Evolutionary conservation across 768 basidiomycete species (phyloP), one percentile per base, ranked within the genome.

Genomic region (Termitomyces sp.): DNA sequence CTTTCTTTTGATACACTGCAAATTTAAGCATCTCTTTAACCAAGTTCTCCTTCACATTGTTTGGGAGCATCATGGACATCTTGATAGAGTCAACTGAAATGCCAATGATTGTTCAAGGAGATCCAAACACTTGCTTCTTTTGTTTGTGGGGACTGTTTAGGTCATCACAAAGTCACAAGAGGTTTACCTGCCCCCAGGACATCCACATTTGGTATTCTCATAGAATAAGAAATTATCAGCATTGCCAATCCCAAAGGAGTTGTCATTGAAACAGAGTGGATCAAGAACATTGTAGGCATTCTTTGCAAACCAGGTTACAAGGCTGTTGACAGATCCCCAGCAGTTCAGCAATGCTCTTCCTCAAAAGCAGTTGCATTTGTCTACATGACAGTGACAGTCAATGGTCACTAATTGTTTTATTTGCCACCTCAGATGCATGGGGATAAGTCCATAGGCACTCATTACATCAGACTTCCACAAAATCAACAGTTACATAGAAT

Each of bases 91-190:
- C 70, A 17, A 78, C 72, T 0, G 67, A 39, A 49, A 75, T 74
- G 12, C 78, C 75, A 79, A n/a, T 72, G 54, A 78, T 69, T 2
- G 63, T 63, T 3, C 79, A 65, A 0, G 34, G 5, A 0, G 47
- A 7, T 0, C 73, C 76, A 19, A n/a, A 71, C 0, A 74, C 21
- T 55, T 80, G 79, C 57, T 80, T 80, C 1, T 47, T 32, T 14
- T 67, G 57, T 19, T 74, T 67, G 58, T 79, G 76, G 0, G 74
- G 76, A 16, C 76, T 63, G 0, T 72, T 67, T n/a, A 79, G 60
- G 1, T 65, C 43, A 59, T 79, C 77, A 70, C 72, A 78, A 28
- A 68, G 69, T 16, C 9, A 4, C 1, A 61, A 45, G 4, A 61
- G 46, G 3, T 32, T 6, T 5, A 12, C n/a, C 50, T 61, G 57